Conservation (phyloP, 768 basidiomycete genomes). For the Kwoniella pini region DNA sequence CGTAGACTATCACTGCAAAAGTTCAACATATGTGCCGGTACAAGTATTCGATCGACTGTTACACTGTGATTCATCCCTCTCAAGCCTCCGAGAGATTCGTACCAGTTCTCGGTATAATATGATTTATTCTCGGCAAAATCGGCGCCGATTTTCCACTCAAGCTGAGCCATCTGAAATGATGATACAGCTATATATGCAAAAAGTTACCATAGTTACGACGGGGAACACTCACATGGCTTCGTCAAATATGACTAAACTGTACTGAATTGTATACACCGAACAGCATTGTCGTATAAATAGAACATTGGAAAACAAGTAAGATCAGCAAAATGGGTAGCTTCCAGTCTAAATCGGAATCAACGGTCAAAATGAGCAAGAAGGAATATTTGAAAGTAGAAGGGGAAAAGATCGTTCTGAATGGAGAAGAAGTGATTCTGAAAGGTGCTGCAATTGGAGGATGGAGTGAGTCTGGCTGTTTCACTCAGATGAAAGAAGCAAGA, state of each 20-base stretch:
- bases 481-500: too few relatives aligned
- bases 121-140: neutral
- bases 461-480: slow-evolving; percentile 57
- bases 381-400: slow-evolving; percentile 37
- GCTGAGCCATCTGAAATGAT: neutral
- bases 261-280: too few relatives aligned
- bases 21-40: too few relatives aligned
- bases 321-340: slow-evolving; percentile 9
- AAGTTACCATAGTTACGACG: too few relatives aligned
- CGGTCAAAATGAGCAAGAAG: neutral
- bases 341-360: slow-evolving; percentile 4
- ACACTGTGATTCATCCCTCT: too few relatives aligned
- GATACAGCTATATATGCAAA: neutral
- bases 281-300: too few relatives aligned
- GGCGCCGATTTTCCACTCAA: slow-evolving; percentile 6
- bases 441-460: slow-evolving; percentile 73
- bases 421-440: slow-evolving; percentile 43
- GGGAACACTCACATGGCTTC: neutral
- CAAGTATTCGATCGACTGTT: too few relatives aligned
- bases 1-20: too few relatives aligned
- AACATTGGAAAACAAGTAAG: neutral
- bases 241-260: neutral
- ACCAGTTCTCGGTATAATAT: neutral
- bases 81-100: too few relatives aligned
- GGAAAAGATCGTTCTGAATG: slow-evolving; percentile 30